Conservation (phyloP, 129 eudicot species). For the Pittosporum tobira region DNA sequence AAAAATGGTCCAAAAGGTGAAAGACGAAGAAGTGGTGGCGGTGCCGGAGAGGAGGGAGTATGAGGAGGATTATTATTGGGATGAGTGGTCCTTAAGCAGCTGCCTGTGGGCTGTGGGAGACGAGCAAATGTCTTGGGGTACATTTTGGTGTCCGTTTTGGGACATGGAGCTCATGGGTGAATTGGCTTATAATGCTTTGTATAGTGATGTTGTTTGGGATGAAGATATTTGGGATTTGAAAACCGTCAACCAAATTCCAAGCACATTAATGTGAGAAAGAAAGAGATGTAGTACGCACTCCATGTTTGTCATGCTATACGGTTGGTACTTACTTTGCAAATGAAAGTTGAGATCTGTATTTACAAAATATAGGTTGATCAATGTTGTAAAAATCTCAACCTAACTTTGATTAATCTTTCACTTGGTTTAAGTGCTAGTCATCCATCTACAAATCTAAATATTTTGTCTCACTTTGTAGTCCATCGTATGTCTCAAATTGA, state of each 20-base stretch:
- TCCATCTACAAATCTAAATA: too few species aligned
- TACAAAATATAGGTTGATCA: too few species aligned
- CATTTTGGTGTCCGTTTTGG: slow-evolving; percentile 31
- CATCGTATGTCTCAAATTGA: too few species aligned
- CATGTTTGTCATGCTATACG: too few species aligned
- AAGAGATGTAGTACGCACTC: neutral
- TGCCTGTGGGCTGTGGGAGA: slow-evolving; percentile 22
- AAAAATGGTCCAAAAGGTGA: neutral
- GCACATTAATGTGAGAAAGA: neutral
- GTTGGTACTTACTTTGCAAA: too few species aligned
- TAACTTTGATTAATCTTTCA: too few species aligned
- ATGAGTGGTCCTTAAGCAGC: slow-evolving; percentile 8
- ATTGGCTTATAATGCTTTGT: too few species aligned
- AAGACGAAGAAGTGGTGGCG: neutral
- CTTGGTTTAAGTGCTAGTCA: too few species aligned
- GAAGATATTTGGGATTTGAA: slow-evolving; percentile 39
- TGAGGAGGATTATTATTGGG: neutral
- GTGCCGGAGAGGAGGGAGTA: neutral
- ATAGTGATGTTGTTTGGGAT: slow-evolving; percentile 34
- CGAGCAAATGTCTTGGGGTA: slow-evolving; percentile 49
- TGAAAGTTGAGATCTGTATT: too few species aligned
- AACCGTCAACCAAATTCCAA: slow-evolving; percentile 15
- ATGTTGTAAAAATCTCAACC: too few species aligned
- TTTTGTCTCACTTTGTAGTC: too few species aligned
- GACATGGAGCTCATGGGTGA: slow-evolving; percentile 16